These are phyloP conservation scores for Stenogyne calaminthoides DNA, from an alignment of 305 asterid genomes.

Conservation along the genomic window DNA sequence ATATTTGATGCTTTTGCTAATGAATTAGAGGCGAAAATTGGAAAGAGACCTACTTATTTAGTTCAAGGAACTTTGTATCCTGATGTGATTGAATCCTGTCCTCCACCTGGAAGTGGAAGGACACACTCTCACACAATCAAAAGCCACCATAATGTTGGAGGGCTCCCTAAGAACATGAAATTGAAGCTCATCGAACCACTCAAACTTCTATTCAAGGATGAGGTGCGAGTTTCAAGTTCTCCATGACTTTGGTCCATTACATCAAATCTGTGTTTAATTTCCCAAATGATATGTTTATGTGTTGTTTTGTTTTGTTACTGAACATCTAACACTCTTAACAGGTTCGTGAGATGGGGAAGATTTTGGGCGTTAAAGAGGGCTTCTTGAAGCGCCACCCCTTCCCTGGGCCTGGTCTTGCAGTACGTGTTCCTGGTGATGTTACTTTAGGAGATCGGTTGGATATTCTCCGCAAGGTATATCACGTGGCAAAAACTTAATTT, in stretches of 20 bases:
- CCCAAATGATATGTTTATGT: neutral
- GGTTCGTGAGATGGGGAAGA: constrained; percentile 90
- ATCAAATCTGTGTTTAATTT: neutral
- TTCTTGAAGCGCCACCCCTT: constrained; percentile 92
- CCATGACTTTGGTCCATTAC: neutral
- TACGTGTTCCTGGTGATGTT: constrained; percentile 90
- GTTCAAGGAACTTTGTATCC: constrained; percentile 99
- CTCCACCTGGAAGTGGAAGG: constrained; percentile 97
- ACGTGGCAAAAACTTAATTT: no score
- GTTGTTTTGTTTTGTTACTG: neutral
- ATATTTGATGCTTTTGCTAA: constrained; percentile 81
- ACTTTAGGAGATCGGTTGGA: constrained; percentile 82
- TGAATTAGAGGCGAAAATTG: constrained; percentile 66
- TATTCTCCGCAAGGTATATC: constrained; percentile 73
- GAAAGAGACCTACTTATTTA: constrained; percentile 64
- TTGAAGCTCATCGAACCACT: constrained; percentile 96
- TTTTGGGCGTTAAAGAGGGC: constrained; percentile 69
- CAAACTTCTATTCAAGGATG: constrained; percentile 94
- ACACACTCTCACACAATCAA: constrained; percentile 97
- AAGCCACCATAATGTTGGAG: constrained; percentile 98
- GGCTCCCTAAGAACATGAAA: constrained; percentile 97
- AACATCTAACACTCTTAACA: constrained; percentile 27
- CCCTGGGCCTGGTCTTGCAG: constrained; percentile 99
- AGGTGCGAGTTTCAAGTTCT: constrained; percentile 48
- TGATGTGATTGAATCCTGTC: constrained; percentile 96